Percentiles rank a stretch among this genome's conserved stretches.
phyloP scores from a whole-genome alignment of 2,329 filamentous ascomycete genomes.

The Colletotrichum paranaense region DNA sequence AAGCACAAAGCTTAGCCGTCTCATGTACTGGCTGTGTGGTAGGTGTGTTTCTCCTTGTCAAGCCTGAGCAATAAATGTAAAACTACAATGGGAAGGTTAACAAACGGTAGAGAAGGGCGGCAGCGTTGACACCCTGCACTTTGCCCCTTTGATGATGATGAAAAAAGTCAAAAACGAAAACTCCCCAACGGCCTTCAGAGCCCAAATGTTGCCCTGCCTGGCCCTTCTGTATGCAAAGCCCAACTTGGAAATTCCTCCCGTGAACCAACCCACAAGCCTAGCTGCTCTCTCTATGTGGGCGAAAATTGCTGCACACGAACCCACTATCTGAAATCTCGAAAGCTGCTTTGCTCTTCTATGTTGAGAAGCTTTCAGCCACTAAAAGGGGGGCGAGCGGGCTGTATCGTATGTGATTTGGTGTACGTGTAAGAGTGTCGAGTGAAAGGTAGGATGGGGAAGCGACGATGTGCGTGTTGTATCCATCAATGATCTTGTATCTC shows the following conservation, averaged over 20 bases:
- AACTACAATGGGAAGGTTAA: slow-evolving; percentile 29
- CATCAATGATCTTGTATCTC: slow-evolving; percentile 20
- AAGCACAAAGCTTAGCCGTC: neutral
- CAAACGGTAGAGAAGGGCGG: slow-evolving; percentile 14
- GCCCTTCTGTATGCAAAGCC: slow-evolving; percentile 6
- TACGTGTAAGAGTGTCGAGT: slow-evolving; percentile 11
- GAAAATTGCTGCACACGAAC: slow-evolving; percentile 6
- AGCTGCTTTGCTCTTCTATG: neutral
- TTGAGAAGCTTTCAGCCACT: slow-evolving; percentile 11
- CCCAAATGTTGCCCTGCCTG: neutral
- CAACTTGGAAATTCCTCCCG: slow-evolving; percentile 5
- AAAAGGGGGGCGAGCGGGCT: slow-evolving; percentile 5
- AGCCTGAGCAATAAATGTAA: slow-evolving; percentile 5
- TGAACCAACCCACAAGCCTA: neutral
- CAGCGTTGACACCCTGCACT: slow-evolving; percentile 2
- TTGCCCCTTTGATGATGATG: slow-evolving; percentile 3
- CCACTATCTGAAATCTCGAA: neutral
- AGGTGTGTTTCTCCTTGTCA: neutral
- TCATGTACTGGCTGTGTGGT: neutral
- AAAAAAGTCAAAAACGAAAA: slow-evolving; percentile 8
- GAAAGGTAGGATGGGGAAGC: neutral
- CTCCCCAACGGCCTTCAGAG: slow-evolving; percentile 19
- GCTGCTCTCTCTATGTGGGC: neutral
- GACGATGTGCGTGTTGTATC: slow-evolving; percentile 11
- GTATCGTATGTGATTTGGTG: slow-evolving; percentile 4